Conservation (phyloP, 176 grass and related monocot genomes). For the Lolium rigidum region DNA sequence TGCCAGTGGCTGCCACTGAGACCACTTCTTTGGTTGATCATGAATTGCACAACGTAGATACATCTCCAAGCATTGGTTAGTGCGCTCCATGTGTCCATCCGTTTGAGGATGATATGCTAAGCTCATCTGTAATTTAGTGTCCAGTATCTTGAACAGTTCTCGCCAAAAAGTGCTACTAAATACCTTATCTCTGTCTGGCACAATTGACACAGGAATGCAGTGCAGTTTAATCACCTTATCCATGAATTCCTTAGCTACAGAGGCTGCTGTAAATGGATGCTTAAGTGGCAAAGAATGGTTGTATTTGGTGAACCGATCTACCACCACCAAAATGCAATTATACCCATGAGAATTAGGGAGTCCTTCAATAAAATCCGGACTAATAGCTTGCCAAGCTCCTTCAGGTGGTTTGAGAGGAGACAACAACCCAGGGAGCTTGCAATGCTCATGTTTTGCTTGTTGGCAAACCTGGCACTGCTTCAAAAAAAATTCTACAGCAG, state of each 20-base stretch:
- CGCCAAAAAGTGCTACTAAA: neutral
- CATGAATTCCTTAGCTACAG: neutral
- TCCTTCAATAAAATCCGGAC: neutral
- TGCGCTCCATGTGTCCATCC: too few species aligned
- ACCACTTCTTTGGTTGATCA: too few species aligned
- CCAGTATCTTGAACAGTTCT: neutral
- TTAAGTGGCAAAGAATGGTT: neutral
- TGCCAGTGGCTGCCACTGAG: too few species aligned
- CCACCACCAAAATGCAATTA: neutral
- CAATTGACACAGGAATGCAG: neutral
- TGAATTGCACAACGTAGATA: too few species aligned
- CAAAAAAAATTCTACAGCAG: neutral
- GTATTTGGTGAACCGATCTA: neutral
- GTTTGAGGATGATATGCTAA: too few species aligned
- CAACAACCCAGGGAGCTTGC: neutral
- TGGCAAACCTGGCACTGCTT: neutral
- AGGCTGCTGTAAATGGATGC: neutral
- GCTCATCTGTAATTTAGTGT: too few species aligned
- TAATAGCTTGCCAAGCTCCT: neutral
- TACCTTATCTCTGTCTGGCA: neutral
- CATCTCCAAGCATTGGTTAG: too few species aligned
- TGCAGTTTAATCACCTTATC: neutral
- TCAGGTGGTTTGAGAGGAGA: neutral
- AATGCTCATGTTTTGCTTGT: neutral
- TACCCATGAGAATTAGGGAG: neutral